phyloP scores from a whole-genome alignment of 345 rosid genomes.

The Angophora floribunda region DNA sequence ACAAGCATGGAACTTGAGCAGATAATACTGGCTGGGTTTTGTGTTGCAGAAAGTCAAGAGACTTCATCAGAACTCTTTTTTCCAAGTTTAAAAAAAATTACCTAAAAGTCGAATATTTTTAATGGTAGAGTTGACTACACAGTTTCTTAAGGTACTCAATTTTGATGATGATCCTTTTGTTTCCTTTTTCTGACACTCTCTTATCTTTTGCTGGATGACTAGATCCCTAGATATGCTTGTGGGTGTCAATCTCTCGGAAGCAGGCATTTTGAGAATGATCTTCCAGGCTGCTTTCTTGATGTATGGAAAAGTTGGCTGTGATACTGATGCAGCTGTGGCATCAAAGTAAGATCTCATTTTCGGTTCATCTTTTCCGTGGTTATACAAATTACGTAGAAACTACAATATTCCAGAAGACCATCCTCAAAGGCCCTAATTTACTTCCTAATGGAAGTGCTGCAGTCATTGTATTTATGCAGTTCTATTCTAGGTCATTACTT shows the following conservation, averaged over 20 bases:
- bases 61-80: neutral
- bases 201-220: conserved; percentile 1
- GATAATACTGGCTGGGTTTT: neutral
- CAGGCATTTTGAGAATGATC: conserved; percentile 79
- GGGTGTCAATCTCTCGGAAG: conserved; percentile 68
- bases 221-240: conserved; percentile 90
- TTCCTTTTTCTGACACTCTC: neutral
- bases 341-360: conserved; percentile 45
- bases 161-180: neutral
- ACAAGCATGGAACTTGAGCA: neutral
- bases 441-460: neutral
- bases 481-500: neutral
- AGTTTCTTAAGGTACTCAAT: neutral
- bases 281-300: conserved; percentile 73
- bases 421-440: neutral
- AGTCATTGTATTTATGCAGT: neutral
- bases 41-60: neutral
- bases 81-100: neutral
- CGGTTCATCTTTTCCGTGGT: neutral
- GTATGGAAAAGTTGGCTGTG: conserved; percentile 53
- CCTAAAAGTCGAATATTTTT: neutral
- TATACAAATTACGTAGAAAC: neutral
- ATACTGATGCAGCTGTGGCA: conserved; percentile 75
- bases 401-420: neutral
- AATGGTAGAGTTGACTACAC: neutral